Percentiles rank a stretch among this genome's conserved stretches.
These are phyloP conservation scores for Dichomitus squalens DNA, from an alignment of 1,284 basidiomycete genomes.

Conservation along the genomic window DNA sequence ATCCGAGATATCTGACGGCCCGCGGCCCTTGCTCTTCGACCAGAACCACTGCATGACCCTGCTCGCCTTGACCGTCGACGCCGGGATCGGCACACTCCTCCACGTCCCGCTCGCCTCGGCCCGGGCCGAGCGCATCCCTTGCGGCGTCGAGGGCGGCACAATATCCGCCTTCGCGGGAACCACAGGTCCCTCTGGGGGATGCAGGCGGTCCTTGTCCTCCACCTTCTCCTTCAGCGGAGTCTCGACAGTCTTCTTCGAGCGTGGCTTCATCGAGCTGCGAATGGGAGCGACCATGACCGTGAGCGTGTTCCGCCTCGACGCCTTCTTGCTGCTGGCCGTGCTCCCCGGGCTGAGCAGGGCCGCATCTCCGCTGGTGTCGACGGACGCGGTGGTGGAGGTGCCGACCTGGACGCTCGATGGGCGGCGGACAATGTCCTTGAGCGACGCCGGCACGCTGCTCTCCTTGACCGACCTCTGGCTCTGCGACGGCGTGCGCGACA, in stretches of 20 bases:
- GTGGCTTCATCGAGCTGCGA: slow-evolving; percentile 57
- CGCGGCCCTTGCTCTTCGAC: slow-evolving; percentile 59
- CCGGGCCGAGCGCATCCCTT: slow-evolving; percentile 13
- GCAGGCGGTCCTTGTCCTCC: slow-evolving; percentile 9
- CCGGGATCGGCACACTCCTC: slow-evolving; percentile 47
- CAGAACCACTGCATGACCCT: slow-evolving; percentile 86
- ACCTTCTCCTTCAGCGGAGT: slow-evolving; percentile 43
- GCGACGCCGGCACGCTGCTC: slow-evolving; percentile 6
- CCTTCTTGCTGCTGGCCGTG: slow-evolving; percentile 51
- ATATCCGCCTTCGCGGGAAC: slow-evolving; percentile 25
- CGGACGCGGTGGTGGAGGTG: slow-evolving; percentile 22
- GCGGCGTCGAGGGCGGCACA: slow-evolving; percentile 29
- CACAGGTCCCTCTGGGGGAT: slow-evolving; percentile 9
- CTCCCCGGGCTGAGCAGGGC: slow-evolving; percentile 39
- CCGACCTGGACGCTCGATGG: slow-evolving; percentile 41
- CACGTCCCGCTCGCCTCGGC: slow-evolving; percentile 14
- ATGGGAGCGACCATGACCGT: slow-evolving; percentile 84
- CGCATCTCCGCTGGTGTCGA: slow-evolving; percentile 28
- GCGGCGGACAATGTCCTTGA: slow-evolving; percentile 29
- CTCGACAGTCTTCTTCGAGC: slow-evolving; percentile 40
- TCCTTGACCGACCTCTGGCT: slow-evolving; percentile 17
- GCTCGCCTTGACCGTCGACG: slow-evolving; percentile 72
- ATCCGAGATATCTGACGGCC: slow-evolving; percentile 34
- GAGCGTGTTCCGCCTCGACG: slow-evolving; percentile 68
- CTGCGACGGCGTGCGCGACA: slow-evolving; percentile 37